Percentiles rank a stretch among this genome's conserved stretches.
These are phyloP conservation scores for Aurantiochytrium sp. DNA, from an alignment of 108 stramenopile species.

Conservation along the genomic window DNA sequence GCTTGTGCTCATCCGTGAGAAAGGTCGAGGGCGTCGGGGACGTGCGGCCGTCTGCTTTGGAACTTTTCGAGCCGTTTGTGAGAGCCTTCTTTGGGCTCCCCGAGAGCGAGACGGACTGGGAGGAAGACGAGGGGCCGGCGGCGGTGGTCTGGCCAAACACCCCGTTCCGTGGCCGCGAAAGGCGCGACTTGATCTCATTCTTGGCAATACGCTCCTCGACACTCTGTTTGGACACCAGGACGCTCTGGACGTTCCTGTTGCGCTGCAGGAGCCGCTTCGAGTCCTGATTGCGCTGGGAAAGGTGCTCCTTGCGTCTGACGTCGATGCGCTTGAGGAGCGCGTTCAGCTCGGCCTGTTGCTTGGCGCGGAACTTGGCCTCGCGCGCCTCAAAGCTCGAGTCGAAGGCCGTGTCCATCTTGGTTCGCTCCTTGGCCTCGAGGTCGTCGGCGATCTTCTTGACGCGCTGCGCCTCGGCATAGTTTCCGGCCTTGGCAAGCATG, in stretches of 20 bases:
- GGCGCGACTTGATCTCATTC: slow-evolving; percentile 55
- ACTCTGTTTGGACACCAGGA: slow-evolving; percentile 62
- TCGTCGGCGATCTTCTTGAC: slow-evolving; percentile 61
- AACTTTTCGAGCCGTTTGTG: not conserved
- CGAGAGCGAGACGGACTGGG: not conserved
- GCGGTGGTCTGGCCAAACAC: not conserved
- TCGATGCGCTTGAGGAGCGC: slow-evolving; percentile 63
- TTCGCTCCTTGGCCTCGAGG: slow-evolving; percentile 59
- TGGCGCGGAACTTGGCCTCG: slow-evolving; percentile 56
- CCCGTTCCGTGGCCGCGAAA: not conserved
- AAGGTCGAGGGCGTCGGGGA: no score
- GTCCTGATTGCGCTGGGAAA: slow-evolving; percentile 63
- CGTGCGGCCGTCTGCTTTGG: no score
- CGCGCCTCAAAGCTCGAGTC: slow-evolving; percentile 48
- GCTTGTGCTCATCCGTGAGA: no score
- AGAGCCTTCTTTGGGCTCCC: not conserved
- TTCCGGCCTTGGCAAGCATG: slow-evolving; percentile 59
- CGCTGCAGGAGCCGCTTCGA: slow-evolving; percentile 69
- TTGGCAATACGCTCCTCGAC: slow-evolving; percentile 51
- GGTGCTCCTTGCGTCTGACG: slow-evolving; percentile 61
- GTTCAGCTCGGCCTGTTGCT: slow-evolving; percentile 60
- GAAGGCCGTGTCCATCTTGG: slow-evolving; percentile 45
- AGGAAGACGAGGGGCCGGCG: not conserved
- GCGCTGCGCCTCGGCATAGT: slow-evolving; percentile 63
- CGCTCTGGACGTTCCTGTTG: slow-evolving; percentile 66